These are phyloP conservation scores for Epichloe coenophiala DNA, from an alignment of 2,329 filamentous ascomycete species.

Conservation along the genomic window DNA sequence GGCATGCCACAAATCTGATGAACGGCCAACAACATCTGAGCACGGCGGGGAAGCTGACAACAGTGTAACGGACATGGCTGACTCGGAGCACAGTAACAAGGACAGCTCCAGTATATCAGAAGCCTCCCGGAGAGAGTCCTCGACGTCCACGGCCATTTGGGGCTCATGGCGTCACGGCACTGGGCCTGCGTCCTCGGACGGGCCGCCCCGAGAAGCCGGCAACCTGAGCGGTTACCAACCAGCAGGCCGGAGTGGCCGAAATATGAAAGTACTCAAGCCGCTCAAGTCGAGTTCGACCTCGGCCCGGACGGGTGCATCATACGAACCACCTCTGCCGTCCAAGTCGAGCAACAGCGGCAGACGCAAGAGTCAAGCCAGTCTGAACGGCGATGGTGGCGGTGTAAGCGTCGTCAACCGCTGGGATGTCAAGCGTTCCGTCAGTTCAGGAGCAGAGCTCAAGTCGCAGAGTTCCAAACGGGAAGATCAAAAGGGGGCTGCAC, in stretches of 20 bases:
- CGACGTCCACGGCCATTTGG: slow-evolving; percentile 49
- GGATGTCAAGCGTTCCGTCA: slow-evolving; percentile 39
- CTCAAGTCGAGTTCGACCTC: slow-evolving; percentile 48
- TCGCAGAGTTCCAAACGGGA: slow-evolving; percentile 24
- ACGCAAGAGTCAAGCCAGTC: slow-evolving; percentile 37
- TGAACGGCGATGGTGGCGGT: slow-evolving; percentile 15
- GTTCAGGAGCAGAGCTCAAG: slow-evolving; percentile 26
- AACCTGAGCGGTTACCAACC: slow-evolving; percentile 57
- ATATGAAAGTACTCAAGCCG: slow-evolving; percentile 85
- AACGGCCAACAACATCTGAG: slow-evolving; percentile 27
- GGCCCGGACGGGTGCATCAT: slow-evolving; percentile 34
- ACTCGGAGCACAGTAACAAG: slow-evolving; percentile 13
- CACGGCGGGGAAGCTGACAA: slow-evolving; percentile 30
- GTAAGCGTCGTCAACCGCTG: slow-evolving; percentile 27
- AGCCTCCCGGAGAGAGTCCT: slow-evolving; percentile 29
- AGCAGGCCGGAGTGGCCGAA: slow-evolving; percentile 45
- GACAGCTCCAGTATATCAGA: slow-evolving; percentile 17
- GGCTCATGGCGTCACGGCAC: slow-evolving; percentile 54
- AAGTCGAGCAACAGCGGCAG: slow-evolving; percentile 35
- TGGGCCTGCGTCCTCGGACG: slow-evolving; percentile 34
- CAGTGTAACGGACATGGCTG: slow-evolving; percentile 11
- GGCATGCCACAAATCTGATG: slow-evolving; percentile 20
- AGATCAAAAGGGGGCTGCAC: slow-evolving; percentile 23
- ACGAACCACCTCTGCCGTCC: slow-evolving; percentile 35
- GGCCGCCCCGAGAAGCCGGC: slow-evolving; percentile 35